Percentiles rank a stretch among this genome's conserved stretches.
phyloP scores from a whole-genome alignment of 768 basidiomycete genomes.

The Tylopilus sp. region DNA sequence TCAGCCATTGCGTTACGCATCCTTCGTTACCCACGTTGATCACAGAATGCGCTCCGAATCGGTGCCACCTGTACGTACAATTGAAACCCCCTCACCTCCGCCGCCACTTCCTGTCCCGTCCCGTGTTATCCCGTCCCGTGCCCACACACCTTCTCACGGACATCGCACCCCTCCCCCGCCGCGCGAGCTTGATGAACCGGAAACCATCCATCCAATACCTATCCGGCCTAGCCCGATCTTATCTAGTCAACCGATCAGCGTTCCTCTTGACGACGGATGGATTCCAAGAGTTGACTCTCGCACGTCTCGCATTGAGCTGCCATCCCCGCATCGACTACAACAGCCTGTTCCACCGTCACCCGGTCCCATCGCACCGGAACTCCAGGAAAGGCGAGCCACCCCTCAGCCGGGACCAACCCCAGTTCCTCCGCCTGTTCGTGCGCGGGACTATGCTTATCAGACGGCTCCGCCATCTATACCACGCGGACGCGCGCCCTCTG shows the following conservation, averaged over 20 bases:
- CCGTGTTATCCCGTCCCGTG: slow-evolving; percentile 8
- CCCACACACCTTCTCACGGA: slow-evolving; percentile 21
- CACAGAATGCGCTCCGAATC: slow-evolving; percentile 27
- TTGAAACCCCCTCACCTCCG: slow-evolving; percentile 11
- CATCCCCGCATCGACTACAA: slow-evolving; percentile 19
- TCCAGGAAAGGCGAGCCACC: slow-evolving; percentile 7
- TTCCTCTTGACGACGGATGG: slow-evolving; percentile 27
- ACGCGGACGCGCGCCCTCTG: slow-evolving; percentile 19
- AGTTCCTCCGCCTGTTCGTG: slow-evolving; percentile 23
- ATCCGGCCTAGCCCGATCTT: slow-evolving; percentile 22
- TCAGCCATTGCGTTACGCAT: slow-evolving; percentile 3
- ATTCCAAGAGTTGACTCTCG: slow-evolving; percentile 30
- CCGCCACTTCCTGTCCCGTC: slow-evolving; percentile 26
- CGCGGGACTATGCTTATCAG: slow-evolving; percentile 32
- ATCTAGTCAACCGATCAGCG: slow-evolving; percentile 1
- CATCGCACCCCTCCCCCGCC: slow-evolving; percentile 9
- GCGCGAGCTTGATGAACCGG: slow-evolving; percentile 15
- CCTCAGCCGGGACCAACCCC: slow-evolving; percentile 10
- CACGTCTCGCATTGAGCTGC: slow-evolving; percentile 21
- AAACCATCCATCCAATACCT: slow-evolving; percentile 28
- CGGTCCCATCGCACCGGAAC: slow-evolving; percentile 9
- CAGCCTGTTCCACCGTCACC: slow-evolving; percentile 16
- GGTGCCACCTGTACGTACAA: slow-evolving; percentile 23
- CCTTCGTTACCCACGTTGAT: slow-evolving; percentile 12
- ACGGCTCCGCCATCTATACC: slow-evolving; percentile 7